Evolutionary conservation across 345 rosid genomes (phyloP), one percentile per base, ranked within the genome.

Genomic region (Camelina neglecta): DNA sequence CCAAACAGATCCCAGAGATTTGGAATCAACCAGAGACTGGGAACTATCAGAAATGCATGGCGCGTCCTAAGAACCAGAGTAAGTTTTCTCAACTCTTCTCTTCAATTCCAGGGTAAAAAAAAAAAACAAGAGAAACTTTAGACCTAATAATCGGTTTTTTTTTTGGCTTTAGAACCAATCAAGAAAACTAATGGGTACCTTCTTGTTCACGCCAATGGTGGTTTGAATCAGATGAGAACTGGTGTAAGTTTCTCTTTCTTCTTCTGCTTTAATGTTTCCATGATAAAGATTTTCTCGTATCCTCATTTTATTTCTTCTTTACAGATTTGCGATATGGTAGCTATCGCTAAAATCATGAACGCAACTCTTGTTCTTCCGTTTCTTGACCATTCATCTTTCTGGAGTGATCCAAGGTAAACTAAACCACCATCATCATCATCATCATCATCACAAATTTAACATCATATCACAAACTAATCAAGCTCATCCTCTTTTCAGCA

Each of bases 141-240:
- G 38, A 26, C 12, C 6, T 67, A 69, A 26, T 50, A 16, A 55
- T 16, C 8, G 16, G 1, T 50, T 10, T 47, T 2, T 36, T 10
- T 47, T 29, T 49, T 13, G 16, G 16, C 18, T 5, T 44, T 44
- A 44, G 49, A 15, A 44, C 16, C 49, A 20, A 47, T n/a, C 16
- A 65, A 62, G 62, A 10, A 29, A 9, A 80, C 86, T 7, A 84
- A 87, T 73, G 93, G 96, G 9, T 87, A 87, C 66, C 54, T 92
- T 76, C 68, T 84, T 53, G 92, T 87, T 41, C 87, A 87, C 74
- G 84, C 97, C 15, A 92, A 92, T 29, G 97, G 97, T 21, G 97
- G 97, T 69, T 64, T 92, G 81, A 92, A 92, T 81, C 97, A 92
- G 67, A 92, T 92, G 97, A 92, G 86, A 83, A 85, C 75, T 47